Evolutionary conservation across 352 stramenopile genomes (phyloP), one percentile per base, ranked within the genome.

Genomic region (Globisporangium parvum): DNA sequence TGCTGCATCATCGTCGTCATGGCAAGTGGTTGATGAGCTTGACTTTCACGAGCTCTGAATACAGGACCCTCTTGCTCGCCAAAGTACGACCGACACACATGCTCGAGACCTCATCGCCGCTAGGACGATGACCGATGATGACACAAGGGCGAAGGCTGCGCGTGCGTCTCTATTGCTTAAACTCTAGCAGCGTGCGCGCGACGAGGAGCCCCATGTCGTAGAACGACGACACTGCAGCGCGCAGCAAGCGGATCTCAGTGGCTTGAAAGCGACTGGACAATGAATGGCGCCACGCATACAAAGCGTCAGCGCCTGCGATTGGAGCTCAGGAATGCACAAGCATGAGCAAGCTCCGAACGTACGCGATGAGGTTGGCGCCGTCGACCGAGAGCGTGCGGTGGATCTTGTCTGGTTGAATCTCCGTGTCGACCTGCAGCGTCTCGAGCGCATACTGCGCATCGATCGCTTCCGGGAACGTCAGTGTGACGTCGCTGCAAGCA

Each of bases 341-440:
- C n/a, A n/a, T n/a, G n/a, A 53, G 14, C 23, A 49, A n/a, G 54
- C 12, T 53, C 9, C 57, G 8, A 5, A 83, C 81, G 51, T 85
- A 95, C 85, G 83, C 75, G 53, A 80, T 69, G 20, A 95, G 75
- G 45, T 87, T 69, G 9, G 56, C 51, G 65, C 63, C 85, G 24
- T 91, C 62, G 12, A 90, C 70, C 17, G 65, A 71, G 24, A 95
- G 69, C 45, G 70, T 74, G 52, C 80, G 82, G 63, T 85, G 73
- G 63, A 95, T 93, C 60, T 95, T 95, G 24, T 91, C 80, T 0
- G 85, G 85, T 54, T 92, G 84, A 49, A 95, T 80, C 70, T 95
- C 85, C 31, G 76, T 75, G 67, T 95, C 85, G n/a, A 95, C 85
- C 61, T 87, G 71, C n/a, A 95, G 75, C 55, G 80, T 92, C 60